phyloP scores from a whole-genome alignment of 768 basidiomycete species.

The Leccinum boreale region DNA sequence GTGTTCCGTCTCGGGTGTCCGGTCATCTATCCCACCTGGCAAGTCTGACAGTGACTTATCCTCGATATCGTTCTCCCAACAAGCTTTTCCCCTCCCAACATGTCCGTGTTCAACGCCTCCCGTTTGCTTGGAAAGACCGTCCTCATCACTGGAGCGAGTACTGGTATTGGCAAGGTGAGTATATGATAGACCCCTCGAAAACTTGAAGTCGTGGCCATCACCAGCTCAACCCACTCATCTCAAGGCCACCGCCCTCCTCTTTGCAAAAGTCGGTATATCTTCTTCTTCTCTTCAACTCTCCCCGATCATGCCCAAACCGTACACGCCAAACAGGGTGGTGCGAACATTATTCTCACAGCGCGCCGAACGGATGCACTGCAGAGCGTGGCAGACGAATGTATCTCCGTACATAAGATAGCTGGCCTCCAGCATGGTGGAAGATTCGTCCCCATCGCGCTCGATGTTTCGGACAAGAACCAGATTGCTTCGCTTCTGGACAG shows the following conservation, averaged over 20 bases:
- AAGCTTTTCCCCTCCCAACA: conserved; percentile 27
- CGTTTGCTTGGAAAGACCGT: conserved; percentile 83
- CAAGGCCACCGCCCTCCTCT: conserved; percentile 84
- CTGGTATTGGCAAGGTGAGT: conserved; percentile 87
- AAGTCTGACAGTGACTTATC: not conserved
- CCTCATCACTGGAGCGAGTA: conserved; percentile 85
- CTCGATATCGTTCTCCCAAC: not conserved
- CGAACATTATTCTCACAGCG: conserved; percentile 84
- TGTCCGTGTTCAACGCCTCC: conserved; percentile 81
- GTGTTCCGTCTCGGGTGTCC: conserved; percentile 5
- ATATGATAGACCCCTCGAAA: conserved; percentile 1
- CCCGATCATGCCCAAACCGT: not conserved
- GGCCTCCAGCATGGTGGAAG: conserved; percentile 75
- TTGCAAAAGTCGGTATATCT: conserved; percentile 63
- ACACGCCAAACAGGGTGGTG: conserved; percentile 57
- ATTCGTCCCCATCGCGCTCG: conserved; percentile 68
- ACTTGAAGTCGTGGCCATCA: not conserved
- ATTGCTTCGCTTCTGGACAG: conserved; percentile 68
- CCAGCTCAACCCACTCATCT: not conserved
- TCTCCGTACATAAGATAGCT: conserved; percentile 67
- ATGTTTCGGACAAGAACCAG: conserved; percentile 75
- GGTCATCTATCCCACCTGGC: not conserved
- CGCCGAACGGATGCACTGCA: conserved; percentile 72
- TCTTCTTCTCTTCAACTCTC: not conserved
- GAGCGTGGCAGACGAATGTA: conserved; percentile 64